These are phyloP conservation scores for Coccomyxa sp. DNA, from an alignment of 139 green algal genomes.

Conservation along the genomic window DNA sequence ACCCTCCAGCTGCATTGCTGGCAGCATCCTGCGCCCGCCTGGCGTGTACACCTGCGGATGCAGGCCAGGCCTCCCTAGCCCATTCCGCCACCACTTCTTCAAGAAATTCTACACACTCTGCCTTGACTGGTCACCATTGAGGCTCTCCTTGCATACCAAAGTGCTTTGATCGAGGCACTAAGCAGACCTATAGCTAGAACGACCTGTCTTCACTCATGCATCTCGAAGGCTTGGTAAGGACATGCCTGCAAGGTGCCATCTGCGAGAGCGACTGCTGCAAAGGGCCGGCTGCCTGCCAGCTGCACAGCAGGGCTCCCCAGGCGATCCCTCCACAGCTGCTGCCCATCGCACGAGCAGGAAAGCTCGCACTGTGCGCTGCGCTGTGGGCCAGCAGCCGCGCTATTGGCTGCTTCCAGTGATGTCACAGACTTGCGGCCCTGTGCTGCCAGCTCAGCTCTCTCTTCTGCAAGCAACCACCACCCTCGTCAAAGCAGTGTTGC, in stretches of 20 bases:
- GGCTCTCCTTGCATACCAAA: too few relatives aligned
- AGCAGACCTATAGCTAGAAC: too few relatives aligned
- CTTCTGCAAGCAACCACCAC: too few relatives aligned
- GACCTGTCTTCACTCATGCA: too few relatives aligned
- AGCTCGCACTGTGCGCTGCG: too few relatives aligned
- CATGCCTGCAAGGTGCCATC: constrained; percentile 41
- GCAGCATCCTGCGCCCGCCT: constrained; percentile 46
- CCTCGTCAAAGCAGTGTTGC: too few relatives aligned
- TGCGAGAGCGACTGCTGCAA: constrained; percentile 36
- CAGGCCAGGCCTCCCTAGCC: not conserved
- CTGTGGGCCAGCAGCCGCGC: too few relatives aligned
- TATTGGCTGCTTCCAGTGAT: not conserved
- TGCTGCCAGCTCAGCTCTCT: not conserved
- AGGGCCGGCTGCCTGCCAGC: constrained; percentile 40
- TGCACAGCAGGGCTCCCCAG: constrained; percentile 27
- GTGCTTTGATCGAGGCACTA: too few relatives aligned
- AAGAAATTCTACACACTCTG: too few relatives aligned
- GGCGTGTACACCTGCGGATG: constrained; percentile 47
- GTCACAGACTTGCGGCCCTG: not conserved
- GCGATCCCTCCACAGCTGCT: constrained; percentile 45
- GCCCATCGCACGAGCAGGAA: not conserved
- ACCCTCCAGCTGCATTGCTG: constrained; percentile 46
- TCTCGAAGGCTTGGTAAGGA: too few relatives aligned
- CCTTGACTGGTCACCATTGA: too few relatives aligned
- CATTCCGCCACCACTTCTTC: not conserved